Evolutionary conservation across 306 rosid genomes (phyloP), one percentile per base, ranked within the genome.

Genomic region (Neltuma alba): DNA sequence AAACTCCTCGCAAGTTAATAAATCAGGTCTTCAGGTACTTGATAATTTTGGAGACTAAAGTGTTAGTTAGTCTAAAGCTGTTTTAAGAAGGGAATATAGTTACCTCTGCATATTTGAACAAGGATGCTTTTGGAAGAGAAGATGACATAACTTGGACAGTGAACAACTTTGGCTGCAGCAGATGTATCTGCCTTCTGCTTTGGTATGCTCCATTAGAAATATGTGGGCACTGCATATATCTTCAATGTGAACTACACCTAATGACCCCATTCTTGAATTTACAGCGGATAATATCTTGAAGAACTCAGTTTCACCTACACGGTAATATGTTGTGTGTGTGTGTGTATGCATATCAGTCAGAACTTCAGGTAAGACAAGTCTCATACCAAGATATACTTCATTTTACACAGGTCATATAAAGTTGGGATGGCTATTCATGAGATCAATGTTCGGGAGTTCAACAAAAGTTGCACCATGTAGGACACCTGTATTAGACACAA

Each of bases 141-240:
- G 83, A 28, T 86, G 30, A 28, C 86, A 69, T 82, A 92, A 52
- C 81, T 83, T 74, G 11, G 91, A 76, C 68, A 88, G 44, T 21
- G 81, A 34, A 72, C 83, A 85, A 65, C 89, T 89, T 71, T 83
- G 87, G 42, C 78, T 87, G 57, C 84, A 86, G 68, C 97, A 92
- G 34, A 92, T 84, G 82, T 87, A 94, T 55, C 81, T 33, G 0
- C 97, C 97, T 83, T 89, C 77, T 33, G 95, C 93, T 55, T 84
- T 80, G 15, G 82, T 45, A 64, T 94, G 83, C 76, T 91, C 88
- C 97, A 94, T 92, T 30, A 94, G 80, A 75, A 92, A 89, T n/a
- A 92, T 62, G 80, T 94, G 97, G 48, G 95, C 97, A 42, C 75
- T 80, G 85, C 99, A 91, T 77, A 91, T 84, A 82, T 92, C 99